Evolutionary conservation across 306 rosid genomes (phyloP).

Genomic region (Cicer pinnatifidum): DNA sequence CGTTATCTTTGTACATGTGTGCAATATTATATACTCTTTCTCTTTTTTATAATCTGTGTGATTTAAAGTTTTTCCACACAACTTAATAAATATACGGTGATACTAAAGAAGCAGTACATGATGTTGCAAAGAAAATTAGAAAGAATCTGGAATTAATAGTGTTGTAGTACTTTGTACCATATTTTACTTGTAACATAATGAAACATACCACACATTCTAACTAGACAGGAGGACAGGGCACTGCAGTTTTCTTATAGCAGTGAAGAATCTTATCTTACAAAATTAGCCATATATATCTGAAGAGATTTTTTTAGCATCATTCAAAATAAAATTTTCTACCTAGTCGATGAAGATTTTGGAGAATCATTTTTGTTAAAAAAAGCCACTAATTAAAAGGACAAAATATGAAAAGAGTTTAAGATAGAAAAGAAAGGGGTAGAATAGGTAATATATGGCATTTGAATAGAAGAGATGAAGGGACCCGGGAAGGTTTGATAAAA

Average conservation of each 20-base stretch:
- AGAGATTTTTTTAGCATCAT: background rate
- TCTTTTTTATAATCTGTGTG: too few species aligned
- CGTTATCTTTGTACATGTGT: too few species aligned
- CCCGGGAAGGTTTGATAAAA: background rate
- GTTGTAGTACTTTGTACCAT: background rate
- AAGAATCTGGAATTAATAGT: background rate
- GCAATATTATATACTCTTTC: too few species aligned
- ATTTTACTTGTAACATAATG: background rate
- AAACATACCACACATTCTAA: background rate
- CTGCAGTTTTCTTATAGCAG: background rate
- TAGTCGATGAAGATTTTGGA: background rate
- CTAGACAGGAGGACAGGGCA: constrained; percentile 18
- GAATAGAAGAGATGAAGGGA: constrained; percentile 18
- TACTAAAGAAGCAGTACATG: too few species aligned
- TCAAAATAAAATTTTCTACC: background rate
- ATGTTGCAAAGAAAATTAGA: too few species aligned
- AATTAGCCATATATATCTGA: constrained; percentile 7
- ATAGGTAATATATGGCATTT: constrained; percentile 8
- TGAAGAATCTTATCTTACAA: constrained; percentile 17
- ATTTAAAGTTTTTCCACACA: too few species aligned
- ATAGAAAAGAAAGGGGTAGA: background rate
- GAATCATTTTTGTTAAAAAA: background rate
- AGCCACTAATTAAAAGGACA: background rate
- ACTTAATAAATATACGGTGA: too few species aligned
- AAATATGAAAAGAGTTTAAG: background rate